Percentiles rank a stretch among this genome's conserved stretches.
Conservation (phyloP, 306 rosid species). For the Glycine soja region DNA sequence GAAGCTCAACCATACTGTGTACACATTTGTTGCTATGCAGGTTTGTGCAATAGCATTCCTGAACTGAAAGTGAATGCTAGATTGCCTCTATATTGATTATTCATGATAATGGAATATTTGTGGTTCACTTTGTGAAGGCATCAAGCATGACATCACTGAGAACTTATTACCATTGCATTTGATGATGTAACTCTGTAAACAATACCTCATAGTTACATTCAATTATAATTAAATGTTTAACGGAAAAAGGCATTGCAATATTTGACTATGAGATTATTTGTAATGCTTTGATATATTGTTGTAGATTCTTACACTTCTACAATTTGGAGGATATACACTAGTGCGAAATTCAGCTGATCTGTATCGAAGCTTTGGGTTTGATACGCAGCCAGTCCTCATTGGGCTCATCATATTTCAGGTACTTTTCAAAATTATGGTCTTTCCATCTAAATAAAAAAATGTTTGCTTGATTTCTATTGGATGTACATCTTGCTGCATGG, state of each 20-base stretch:
- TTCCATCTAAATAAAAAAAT: not conserved
- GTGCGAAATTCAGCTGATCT: slow-evolving; percentile 90
- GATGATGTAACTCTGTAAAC: not conserved
- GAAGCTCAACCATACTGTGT: slow-evolving; percentile 95
- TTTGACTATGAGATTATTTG: slow-evolving; percentile 29
- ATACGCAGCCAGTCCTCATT: slow-evolving; percentile 92
- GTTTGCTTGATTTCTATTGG: slow-evolving; percentile 5
- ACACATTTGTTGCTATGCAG: slow-evolving; percentile 95
- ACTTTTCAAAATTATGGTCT: slow-evolving; percentile 33
- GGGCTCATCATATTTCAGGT: slow-evolving; percentile 97
- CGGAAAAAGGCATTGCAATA: slow-evolving; percentile 18
- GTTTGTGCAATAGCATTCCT: slow-evolving; percentile 56
- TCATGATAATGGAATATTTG: slow-evolving; percentile 1
- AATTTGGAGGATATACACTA: slow-evolving; percentile 96
- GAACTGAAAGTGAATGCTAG: slow-evolving; percentile 37
- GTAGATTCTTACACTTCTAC: slow-evolving; percentile 92
- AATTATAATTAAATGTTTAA: slow-evolving; percentile 12
- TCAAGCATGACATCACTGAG: slow-evolving; percentile 7
- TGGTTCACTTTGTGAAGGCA: slow-evolving; percentile 34
- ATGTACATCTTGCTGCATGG: slow-evolving; percentile 14
- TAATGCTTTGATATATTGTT: slow-evolving; percentile 20
- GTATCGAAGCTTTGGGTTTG: slow-evolving; percentile 91
- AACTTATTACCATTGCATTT: slow-evolving; percentile 15
- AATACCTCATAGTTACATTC: not conserved
- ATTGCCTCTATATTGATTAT: slow-evolving; percentile 16